Evolutionary conservation across 352 stramenopile genomes (phyloP).

Genomic region (Phytophthora sp.): DNA sequence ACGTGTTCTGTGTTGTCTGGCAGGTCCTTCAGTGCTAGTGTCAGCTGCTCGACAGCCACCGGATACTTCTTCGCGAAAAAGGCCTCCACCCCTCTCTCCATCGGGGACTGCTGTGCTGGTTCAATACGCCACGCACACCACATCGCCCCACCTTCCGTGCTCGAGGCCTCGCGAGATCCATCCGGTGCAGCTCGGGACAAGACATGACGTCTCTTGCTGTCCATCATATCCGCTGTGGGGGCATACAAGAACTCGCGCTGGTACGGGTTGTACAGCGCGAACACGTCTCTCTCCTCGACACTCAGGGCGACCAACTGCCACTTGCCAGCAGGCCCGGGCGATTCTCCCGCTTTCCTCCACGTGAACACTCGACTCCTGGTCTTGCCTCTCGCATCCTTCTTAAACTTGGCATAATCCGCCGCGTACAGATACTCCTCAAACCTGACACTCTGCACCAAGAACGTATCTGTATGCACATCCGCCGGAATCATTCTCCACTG

Average conservation of each 20-base stretch:
- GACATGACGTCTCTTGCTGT: constrained; percentile 60
- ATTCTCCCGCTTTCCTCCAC: constrained; percentile 56
- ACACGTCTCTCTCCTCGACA: constrained; percentile 54
- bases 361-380: constrained; percentile 66
- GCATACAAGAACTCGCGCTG: constrained; percentile 77
- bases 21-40: constrained; percentile 45
- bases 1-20: constrained; percentile 73
- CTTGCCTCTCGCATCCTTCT: constrained; percentile 54
- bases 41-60: constrained; percentile 56
- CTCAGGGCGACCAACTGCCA: constrained; percentile 69
- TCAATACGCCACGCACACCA: constrained; percentile 60
- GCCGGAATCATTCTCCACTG: constrained; percentile 69
- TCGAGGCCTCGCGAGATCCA: constrained; percentile 32
- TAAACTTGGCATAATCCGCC: constrained; percentile 75
- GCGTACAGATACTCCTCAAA: constrained; percentile 72
- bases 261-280: constrained; percentile 80
- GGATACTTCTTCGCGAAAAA: constrained; percentile 74
- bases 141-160: constrained; percentile 48
- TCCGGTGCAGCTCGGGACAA: constrained; percentile 57
- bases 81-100: constrained; percentile 72
- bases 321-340: constrained; percentile 52
- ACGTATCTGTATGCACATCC: constrained; percentile 61
- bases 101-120: constrained; percentile 41
- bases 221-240: constrained; percentile 52
- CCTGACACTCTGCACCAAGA: constrained; percentile 64